Conservation (phyloP, 768 basidiomycete genomes). For the Mycena haematopus region DNA sequence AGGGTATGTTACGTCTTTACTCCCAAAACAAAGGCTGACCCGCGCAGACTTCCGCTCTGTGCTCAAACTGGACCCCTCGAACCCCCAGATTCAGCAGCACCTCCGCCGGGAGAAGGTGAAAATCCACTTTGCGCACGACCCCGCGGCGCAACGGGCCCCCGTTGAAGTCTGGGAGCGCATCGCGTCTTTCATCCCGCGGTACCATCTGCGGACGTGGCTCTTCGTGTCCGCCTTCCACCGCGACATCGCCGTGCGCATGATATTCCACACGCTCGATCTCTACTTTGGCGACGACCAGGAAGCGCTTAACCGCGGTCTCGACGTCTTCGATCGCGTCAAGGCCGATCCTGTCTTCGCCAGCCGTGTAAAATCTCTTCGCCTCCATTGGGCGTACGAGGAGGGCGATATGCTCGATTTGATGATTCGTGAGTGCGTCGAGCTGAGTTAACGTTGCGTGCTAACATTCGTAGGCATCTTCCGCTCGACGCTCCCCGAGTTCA, state of each 20-base stretch:
- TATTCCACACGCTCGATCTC: conserved; percentile 72
- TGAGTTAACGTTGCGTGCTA: no score
- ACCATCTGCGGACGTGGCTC: conserved; percentile 73
- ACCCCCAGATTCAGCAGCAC: conserved; percentile 57
- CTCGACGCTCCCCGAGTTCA: conserved; percentile 68
- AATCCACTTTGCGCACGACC: conserved; percentile 59
- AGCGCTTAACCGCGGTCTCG: conserved; percentile 63
- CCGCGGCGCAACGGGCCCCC: conserved; percentile 67
- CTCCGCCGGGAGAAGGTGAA: conserved; percentile 52
- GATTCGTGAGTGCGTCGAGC: conserved; percentile 45
- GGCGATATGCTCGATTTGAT: conserved; percentile 71
- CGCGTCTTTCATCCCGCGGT: conserved; percentile 64
- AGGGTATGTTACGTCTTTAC: conserved; percentile 44
- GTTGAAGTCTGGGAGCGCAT: conserved; percentile 74
- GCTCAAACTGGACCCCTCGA: conserved; percentile 64
- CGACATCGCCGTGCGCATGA: conserved; percentile 66
- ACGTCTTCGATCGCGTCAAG: conserved; percentile 73
- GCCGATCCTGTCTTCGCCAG: conserved; percentile 65
- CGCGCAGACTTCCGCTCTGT: conserved; percentile 65
- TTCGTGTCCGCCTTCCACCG: conserved; percentile 68
- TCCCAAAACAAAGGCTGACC: no score
- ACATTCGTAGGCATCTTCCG: conserved; percentile 57
- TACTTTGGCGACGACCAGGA: conserved; percentile 67
- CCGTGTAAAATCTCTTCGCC: conserved; percentile 60
- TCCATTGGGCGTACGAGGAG: conserved; percentile 76